Percentiles rank a stretch among this genome's conserved stretches.
Conservation (phyloP, 352 stramenopile species). For the Globisporangium rhizosaccharum region DNA sequence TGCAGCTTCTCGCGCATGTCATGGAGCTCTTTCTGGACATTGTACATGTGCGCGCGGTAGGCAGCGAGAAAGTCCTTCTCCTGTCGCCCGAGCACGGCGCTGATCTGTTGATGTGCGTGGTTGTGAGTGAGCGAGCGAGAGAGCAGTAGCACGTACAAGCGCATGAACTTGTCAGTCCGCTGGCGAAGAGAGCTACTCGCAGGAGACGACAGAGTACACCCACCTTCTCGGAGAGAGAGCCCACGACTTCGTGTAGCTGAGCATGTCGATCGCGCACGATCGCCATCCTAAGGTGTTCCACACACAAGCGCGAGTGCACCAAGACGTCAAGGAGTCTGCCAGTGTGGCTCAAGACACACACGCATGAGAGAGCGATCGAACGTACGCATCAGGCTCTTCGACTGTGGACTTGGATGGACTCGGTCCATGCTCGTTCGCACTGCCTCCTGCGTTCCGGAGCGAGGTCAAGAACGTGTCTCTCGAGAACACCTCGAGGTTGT, state of each 20-base stretch:
- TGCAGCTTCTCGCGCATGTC: constrained; percentile 88
- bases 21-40: constrained; percentile 92
- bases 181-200: not conserved
- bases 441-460: constrained; percentile 33
- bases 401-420: constrained; percentile 11
- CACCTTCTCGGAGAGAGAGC: constrained; percentile 81
- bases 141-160: not conserved
- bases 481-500: constrained; percentile 58
- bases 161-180: too few species aligned
- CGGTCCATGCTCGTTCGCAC: constrained; percentile 6
- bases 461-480: constrained; percentile 79
- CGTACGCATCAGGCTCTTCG: constrained; percentile 49
- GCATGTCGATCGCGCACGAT: constrained; percentile 74
- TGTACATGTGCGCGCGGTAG: constrained; percentile 95
- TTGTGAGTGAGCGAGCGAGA: not conserved
- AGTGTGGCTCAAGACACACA: not conserved
- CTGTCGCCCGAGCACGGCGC: constrained; percentile 84
- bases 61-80: constrained; percentile 91
- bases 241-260: constrained; percentile 76
- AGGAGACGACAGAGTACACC: not conserved
- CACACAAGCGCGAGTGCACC: not conserved
- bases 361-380: not conserved
- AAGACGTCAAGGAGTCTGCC: not conserved
- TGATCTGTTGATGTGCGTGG: constrained; percentile 44
- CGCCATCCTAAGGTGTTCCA: constrained; percentile 43